A percentile compares a stretch with the other conserved stretches of the same genome.
Evolutionary conservation across 1,284 basidiomycete species (phyloP).

Genomic region (Stygiomarasmius scandens): DNA sequence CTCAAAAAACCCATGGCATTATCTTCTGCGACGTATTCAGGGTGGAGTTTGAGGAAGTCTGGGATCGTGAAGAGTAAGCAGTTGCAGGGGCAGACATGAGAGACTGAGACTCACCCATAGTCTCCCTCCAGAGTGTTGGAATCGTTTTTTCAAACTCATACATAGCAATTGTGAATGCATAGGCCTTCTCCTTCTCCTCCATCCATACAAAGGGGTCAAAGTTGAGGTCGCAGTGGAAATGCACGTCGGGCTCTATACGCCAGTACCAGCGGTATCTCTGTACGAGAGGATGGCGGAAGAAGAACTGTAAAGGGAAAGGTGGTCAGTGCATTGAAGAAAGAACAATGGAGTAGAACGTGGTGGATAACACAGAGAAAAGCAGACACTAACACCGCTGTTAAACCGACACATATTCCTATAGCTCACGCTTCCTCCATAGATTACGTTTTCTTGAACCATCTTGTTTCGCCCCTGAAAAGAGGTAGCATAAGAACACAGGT

Average conservation of each 20-base stretch:
- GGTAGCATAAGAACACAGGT: no score
- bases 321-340: slow-evolving; percentile 15
- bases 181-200: slow-evolving; percentile 74
- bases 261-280: slow-evolving; percentile 80
- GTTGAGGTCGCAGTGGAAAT: slow-evolving; percentile 72
- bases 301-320: slow-evolving; percentile 42
- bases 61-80: slow-evolving; percentile 1
- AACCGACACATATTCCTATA: slow-evolving; percentile 78
- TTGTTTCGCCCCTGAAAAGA: slow-evolving; percentile 41
- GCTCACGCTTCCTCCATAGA: slow-evolving; percentile 45
- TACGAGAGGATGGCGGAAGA: slow-evolving; percentile 73
- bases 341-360: slow-evolving; percentile 7
- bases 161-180: slow-evolving; percentile 80
- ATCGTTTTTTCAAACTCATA: slow-evolving; percentile 82
- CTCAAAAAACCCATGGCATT: slow-evolving; percentile 79
- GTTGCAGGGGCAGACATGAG: background rate
- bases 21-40: slow-evolving; percentile 67
- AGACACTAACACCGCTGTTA: slow-evolving; percentile 65
- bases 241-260: slow-evolving; percentile 67
- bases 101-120: slow-evolving; percentile 58
- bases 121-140: slow-evolving; percentile 73
- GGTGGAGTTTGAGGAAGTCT: slow-evolving; percentile 73
- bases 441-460: slow-evolving; percentile 55
- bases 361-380: background rate
- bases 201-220: slow-evolving; percentile 80